Evolutionary conservation across 768 basidiomycete species (phyloP).

Genomic region (Lenzites betulinus): DNA sequence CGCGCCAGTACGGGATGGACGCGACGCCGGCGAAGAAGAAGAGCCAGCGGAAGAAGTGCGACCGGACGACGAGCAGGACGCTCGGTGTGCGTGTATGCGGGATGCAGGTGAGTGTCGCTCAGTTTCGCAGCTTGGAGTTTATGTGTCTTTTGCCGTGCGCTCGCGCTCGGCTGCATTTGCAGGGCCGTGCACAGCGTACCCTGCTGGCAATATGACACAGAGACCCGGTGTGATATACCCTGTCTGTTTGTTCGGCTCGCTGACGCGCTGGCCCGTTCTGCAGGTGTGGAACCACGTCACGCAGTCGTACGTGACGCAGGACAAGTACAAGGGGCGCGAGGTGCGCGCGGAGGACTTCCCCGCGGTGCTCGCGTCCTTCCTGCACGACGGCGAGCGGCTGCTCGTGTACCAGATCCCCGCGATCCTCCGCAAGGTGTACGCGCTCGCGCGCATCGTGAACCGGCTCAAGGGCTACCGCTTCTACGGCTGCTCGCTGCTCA

Average conservation of each 20-base stretch:
- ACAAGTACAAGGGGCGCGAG: constrained; percentile 96
- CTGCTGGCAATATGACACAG: not conserved
- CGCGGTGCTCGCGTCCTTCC: constrained; percentile 77
- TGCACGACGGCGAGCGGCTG: constrained; percentile 80
- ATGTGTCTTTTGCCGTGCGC: not conserved
- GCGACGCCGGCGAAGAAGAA: constrained; percentile 92
- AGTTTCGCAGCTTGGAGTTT: constrained; percentile 18
- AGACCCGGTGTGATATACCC: not conserved
- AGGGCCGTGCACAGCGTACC: constrained; percentile 5
- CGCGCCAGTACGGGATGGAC: constrained; percentile 96
- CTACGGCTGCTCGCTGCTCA: constrained; percentile 94
- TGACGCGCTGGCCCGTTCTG: not conserved
- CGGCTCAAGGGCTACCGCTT: constrained; percentile 95
- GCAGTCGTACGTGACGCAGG: constrained; percentile 86
- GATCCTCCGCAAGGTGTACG: constrained; percentile 88
- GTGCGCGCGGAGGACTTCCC: constrained; percentile 85
- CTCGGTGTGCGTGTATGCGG: constrained; percentile 95
- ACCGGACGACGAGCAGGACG: constrained; percentile 88
- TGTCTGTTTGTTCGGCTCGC: constrained; percentile 12
- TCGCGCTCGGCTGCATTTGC: not conserved
- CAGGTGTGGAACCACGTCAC: constrained; percentile 93
- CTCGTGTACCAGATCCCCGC: constrained; percentile 91
- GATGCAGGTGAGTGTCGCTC: constrained; percentile 81
- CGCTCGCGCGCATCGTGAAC: constrained; percentile 88
- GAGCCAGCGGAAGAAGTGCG: constrained; percentile 98